phyloP scores from a whole-genome alignment of 441 rosid species.

The Metrosideros polymorpha region DNA sequence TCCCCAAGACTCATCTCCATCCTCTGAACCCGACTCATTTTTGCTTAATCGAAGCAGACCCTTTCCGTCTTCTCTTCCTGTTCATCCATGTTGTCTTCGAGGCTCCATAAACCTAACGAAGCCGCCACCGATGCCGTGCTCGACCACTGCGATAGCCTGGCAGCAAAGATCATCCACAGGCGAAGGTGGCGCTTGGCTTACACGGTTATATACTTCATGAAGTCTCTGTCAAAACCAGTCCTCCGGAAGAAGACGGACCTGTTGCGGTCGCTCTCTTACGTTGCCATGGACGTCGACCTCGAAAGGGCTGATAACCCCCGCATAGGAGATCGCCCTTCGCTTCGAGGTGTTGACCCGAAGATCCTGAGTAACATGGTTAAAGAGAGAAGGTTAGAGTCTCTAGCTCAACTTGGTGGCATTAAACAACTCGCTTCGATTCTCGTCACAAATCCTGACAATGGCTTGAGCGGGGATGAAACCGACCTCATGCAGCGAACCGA shows the following conservation, averaged over 20 bases:
- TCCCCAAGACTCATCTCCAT: background rate
- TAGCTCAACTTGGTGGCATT: slow-evolving; percentile 21
- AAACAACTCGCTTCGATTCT: slow-evolving; percentile 11
- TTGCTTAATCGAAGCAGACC: background rate
- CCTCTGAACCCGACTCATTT: background rate
- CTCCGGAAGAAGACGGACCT: background rate
- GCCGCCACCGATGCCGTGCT: background rate
- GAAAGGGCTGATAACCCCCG: background rate
- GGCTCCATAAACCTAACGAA: background rate
- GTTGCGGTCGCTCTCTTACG: slow-evolving; percentile 15
- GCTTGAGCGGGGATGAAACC: slow-evolving; percentile 7
- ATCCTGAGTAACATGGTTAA: slow-evolving; percentile 15
- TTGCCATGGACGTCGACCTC: slow-evolving; percentile 3
- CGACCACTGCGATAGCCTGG: background rate
- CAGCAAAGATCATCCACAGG: background rate
- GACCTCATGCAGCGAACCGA: slow-evolving; percentile 11
- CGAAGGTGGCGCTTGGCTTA: slow-evolving; percentile 25
- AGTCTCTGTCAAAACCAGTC: slow-evolving; percentile 20
- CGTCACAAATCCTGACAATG: slow-evolving; percentile 15
- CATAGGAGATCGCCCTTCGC: background rate
- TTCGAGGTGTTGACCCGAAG: slow-evolving; percentile 1
- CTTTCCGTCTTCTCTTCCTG: background rate
- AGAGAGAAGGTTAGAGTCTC: slow-evolving; percentile 10
- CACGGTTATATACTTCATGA: slow-evolving; percentile 20
- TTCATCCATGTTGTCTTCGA: background rate